Percentiles rank a stretch among this genome's conserved stretches.
phyloP scores from a whole-genome alignment of 2,329 filamentous ascomycete genomes.

The Colletotrichum chlorophyti region DNA sequence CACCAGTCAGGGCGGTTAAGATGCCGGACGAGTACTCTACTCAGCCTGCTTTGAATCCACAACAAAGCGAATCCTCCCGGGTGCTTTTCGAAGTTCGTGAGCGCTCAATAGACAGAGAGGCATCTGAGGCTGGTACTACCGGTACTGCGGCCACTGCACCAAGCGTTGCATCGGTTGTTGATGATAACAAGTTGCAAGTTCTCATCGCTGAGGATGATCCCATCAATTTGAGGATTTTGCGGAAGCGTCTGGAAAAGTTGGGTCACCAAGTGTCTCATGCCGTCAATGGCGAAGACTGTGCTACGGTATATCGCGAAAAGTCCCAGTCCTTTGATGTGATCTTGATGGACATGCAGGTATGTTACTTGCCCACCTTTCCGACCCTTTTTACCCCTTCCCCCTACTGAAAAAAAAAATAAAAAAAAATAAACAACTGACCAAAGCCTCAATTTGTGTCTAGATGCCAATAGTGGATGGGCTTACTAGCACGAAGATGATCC shows the following conservation, averaged over 20 bases:
- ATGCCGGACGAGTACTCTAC: slow-evolving; percentile 54
- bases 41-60: slow-evolving; percentile 36
- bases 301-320: slow-evolving; percentile 70
- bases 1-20: slow-evolving; percentile 54
- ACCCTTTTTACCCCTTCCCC: neutral
- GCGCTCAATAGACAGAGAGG: slow-evolving; percentile 8
- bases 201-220: slow-evolving; percentile 89
- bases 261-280: slow-evolving; percentile 77
- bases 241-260: slow-evolving; percentile 78
- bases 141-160: slow-evolving; percentile 15
- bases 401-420: too few species aligned
- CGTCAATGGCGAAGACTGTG: slow-evolving; percentile 86
- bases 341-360: slow-evolving; percentile 91
- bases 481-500: slow-evolving; percentile 82
- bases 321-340: slow-evolving; percentile 75
- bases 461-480: slow-evolving; percentile 93
- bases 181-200: slow-evolving; percentile 61
- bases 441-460: slow-evolving; percentile 47
- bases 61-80: slow-evolving; percentile 40
- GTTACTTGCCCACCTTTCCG: slow-evolving; percentile 39
- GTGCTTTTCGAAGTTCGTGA: slow-evolving; percentile 47
- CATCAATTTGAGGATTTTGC: slow-evolving; percentile 82
- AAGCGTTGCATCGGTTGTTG: slow-evolving; percentile 3
- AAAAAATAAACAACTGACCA: too few species aligned
- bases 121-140: neutral